Percentiles rank a stretch among this genome's conserved stretches.
Evolutionary conservation across 108 stramenopile species (phyloP).

Genomic region (Halocafeteria seosinensis): DNA sequence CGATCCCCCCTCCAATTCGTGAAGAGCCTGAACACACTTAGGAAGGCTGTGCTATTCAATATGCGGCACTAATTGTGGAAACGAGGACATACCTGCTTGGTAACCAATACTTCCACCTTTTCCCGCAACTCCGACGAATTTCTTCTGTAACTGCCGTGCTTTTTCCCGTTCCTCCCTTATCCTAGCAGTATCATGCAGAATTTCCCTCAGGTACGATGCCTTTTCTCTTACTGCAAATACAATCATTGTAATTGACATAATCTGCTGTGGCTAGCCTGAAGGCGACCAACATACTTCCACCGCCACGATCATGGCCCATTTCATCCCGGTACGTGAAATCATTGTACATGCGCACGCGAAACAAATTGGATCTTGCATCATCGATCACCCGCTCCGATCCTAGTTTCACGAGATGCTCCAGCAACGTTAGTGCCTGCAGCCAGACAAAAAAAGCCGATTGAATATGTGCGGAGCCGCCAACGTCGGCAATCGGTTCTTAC

Average conservation of each 20-base stretch:
- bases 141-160: conserved; percentile 17
- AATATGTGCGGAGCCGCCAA: too few relatives aligned
- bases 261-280: neutral
- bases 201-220: conserved; percentile 24
- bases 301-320: conserved; percentile 21
- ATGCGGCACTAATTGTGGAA: too few relatives aligned
- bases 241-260: too few relatives aligned
- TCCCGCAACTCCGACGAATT: conserved; percentile 17
- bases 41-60: too few relatives aligned
- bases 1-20: too few relatives aligned
- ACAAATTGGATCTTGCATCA: conserved; percentile 22
- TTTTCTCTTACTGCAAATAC: conserved; percentile 16
- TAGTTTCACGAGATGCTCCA: conserved; percentile 33
- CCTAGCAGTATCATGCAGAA: conserved; percentile 19
- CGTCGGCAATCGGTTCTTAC: too few relatives aligned
- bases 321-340: conserved; percentile 33
- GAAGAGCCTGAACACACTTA: too few relatives aligned
- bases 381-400: conserved; percentile 31
- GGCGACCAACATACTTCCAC: conserved; percentile 2
- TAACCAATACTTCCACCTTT: too few relatives aligned
- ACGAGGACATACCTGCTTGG: too few relatives aligned
- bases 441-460: neutral
- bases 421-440: conserved; percentile 22
- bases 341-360: conserved; percentile 13
- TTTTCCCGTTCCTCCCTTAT: conserved; percentile 31